Evolutionary conservation across 2,329 filamentous ascomycete species (phyloP), one percentile per base, ranked within the genome.

Genomic region (Myriangium duriaei): DNA sequence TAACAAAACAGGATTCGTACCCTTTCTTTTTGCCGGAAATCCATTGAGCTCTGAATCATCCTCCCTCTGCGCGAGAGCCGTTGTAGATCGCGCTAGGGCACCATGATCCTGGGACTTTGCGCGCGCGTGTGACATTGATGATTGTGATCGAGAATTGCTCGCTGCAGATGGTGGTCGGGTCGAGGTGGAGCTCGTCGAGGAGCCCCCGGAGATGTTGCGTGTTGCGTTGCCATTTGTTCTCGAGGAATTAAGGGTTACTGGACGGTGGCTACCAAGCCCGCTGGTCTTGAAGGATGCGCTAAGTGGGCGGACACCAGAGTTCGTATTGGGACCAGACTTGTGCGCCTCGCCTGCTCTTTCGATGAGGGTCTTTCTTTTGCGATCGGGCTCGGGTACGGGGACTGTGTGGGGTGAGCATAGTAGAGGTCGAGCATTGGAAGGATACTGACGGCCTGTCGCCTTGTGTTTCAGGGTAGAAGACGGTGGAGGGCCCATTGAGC

Each of bases 331-430:
- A 17, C 33, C 36, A 13, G 40, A 12, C 12, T 38, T 34, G 16
- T 17, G 33, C 15, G 58, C 49, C 47, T 73, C 68, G 26, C 57
- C 62, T 35, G 61, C 63, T 39, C 59, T 56, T 42, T 71, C 65
- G 37, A 54, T 58, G 10, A 69, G 55, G n/a, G 68, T 68, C 50
- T 67, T 68, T 34, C 67, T 62, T 54, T 68, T 69, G 16, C 61
- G 53, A n/a, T 61, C 58, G 9, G 67, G 61, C 52, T 32, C 28
- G 15, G 30, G 36, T 17, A 68, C 66, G 41, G 59, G 54, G 41
- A 61, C 64, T 63, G 49, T 39, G 51, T n/a, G n/a, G n/a, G n/a
- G n/a, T n/a, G n/a, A 34, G 45, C 41, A 12, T 42, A 46, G 54
- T 36, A 54, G 49, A 30, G 26, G 33, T 39, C 39, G 41, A 46